Conservation (phyloP, 129 eudicot species). For the Rutidosis leptorrhynchoides region DNA sequence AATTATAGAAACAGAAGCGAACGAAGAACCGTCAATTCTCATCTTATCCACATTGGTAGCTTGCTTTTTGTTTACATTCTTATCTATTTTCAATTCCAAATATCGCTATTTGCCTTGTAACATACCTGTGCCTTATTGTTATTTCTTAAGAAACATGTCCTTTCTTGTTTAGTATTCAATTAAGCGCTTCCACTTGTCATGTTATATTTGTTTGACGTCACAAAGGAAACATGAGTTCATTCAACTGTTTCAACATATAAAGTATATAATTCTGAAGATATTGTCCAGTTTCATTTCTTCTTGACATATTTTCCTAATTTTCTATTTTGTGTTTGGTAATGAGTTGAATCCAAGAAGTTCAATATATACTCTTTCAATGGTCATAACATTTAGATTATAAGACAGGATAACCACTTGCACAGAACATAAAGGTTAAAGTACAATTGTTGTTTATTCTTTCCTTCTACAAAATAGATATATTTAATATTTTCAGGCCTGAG, state of each 20-base stretch:
- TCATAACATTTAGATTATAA: background rate
- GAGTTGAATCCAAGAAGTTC: background rate
- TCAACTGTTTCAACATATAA: background rate
- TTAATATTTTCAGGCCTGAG: background rate
- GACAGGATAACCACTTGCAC: background rate
- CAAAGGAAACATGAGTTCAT: background rate
- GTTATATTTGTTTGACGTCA: slow-evolving; percentile 9
- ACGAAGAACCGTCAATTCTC: no score
- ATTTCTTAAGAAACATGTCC: background rate
- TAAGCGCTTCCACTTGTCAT: background rate
- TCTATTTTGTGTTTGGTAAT: background rate
- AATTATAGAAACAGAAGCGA: no score
- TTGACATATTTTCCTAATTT: background rate
- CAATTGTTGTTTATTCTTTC: background rate
- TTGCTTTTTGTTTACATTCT: slow-evolving; percentile 1
- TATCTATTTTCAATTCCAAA: background rate
- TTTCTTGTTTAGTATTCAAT: background rate
- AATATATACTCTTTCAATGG: background rate
- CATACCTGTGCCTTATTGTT: background rate
- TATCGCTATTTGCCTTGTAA: slow-evolving; percentile 3
- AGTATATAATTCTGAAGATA: background rate
- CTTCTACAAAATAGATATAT: background rate
- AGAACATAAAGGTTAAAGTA: background rate
- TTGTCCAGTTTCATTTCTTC: background rate
- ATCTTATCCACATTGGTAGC: background rate